Evolutionary conservation across 1,284 basidiomycete species (phyloP).

Genomic region (Gomphus bonarii): DNA sequence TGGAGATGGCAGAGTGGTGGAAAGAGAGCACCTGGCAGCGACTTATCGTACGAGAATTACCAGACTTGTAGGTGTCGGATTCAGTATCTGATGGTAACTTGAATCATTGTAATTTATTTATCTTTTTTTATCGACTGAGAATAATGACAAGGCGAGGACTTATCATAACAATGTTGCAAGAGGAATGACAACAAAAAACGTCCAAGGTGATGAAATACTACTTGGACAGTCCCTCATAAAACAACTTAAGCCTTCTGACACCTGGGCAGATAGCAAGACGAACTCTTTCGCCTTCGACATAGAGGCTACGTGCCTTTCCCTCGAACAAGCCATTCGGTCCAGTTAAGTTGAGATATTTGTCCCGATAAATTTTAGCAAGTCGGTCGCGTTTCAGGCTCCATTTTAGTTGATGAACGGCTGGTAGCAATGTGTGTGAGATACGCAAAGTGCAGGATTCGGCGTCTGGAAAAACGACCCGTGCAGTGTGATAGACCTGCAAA

Average conservation of each 20-base stretch:
- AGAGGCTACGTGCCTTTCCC: conserved; percentile 28
- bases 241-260: conserved; percentile 42
- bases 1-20: conserved; percentile 86
- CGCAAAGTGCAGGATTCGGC: conserved; percentile 36
- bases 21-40: conserved; percentile 83
- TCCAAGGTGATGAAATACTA: not conserved
- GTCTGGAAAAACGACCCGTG: conserved; percentile 38
- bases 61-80: conserved; percentile 49
- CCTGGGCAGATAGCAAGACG: conserved; percentile 57
- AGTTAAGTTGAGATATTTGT: conserved; percentile 19
- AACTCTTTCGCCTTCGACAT: conserved; percentile 52
- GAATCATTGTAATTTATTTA: not conserved
- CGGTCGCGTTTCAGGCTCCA: conserved; percentile 49
- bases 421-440: conserved; percentile 43
- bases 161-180: not conserved
- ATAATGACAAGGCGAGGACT: not conserved
- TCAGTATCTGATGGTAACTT: not conserved
- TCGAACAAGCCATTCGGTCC: conserved; percentile 46
- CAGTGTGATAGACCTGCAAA: conserved; percentile 27
- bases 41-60: conserved; percentile 77
- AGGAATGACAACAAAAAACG: not conserved
- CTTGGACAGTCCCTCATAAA: conserved; percentile 36
- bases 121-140: not conserved
- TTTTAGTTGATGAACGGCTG: conserved; percentile 43
- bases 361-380: conserved; percentile 30